Evolutionary conservation across 768 basidiomycete species (phyloP).

Genomic region (Calocybe gangraenosa): DNA sequence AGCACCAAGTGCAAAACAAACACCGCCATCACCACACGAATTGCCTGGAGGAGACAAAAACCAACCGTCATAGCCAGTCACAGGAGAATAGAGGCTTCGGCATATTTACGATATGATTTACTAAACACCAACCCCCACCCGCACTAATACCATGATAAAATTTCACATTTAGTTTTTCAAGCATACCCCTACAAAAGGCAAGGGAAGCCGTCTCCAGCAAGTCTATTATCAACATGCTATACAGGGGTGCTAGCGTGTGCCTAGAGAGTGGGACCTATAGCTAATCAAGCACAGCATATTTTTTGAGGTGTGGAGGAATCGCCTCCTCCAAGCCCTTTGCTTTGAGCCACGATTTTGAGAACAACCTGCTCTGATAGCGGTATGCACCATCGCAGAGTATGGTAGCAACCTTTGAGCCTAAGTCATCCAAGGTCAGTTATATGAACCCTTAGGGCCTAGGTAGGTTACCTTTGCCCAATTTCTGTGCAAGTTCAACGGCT

Average conservation of each 20-base stretch:
- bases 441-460: not conserved
- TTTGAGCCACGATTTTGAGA: constrained; percentile 90
- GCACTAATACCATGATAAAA: constrained; percentile 9
- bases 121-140: constrained; percentile 16
- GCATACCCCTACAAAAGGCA: no score
- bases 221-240: no score
- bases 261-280: not conserved
- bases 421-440: no score
- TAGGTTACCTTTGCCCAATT: constrained; percentile 78
- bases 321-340: constrained; percentile 71
- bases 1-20: constrained; percentile 10
- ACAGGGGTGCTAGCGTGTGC: no score
- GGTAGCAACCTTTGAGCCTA: constrained; percentile 85
- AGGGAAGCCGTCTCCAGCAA: no score
- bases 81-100: not conserved
- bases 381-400: constrained; percentile 95
- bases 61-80: not conserved
- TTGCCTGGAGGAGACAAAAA: constrained; percentile 13
- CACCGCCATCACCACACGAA: constrained; percentile 17
- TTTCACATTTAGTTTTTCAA: not conserved
- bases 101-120: constrained; percentile 13
- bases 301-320: constrained; percentile 81
- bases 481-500: constrained; percentile 81
- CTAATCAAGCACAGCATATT: constrained; percentile 85
- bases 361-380: constrained; percentile 93